These are phyloP conservation scores for Russula ochroleuca DNA, from an alignment of 768 basidiomycete genomes.

Conservation along the genomic window DNA sequence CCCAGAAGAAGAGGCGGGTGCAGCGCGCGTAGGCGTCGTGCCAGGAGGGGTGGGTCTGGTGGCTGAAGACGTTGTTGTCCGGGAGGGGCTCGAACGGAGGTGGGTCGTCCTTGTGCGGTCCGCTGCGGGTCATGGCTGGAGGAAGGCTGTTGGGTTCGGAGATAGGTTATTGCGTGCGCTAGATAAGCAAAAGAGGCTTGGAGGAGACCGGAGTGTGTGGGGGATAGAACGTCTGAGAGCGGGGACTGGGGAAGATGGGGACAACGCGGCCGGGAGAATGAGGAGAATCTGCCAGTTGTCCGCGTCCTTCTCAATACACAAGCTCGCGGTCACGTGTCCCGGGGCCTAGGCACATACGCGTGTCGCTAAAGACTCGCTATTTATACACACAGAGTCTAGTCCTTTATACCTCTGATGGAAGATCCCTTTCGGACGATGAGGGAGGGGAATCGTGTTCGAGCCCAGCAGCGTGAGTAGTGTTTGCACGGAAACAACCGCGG, in stretches of 20 bases:
- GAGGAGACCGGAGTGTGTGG: neutral
- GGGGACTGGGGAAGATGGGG: constrained; percentile 5
- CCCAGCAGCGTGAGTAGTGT: too few relatives aligned
- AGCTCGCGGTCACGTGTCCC: neutral
- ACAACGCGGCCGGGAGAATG: constrained; percentile 1
- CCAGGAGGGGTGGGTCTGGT: constrained; percentile 13
- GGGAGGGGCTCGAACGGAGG: constrained; percentile 22
- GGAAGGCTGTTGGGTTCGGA: neutral
- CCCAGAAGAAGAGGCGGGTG: constrained; percentile 23
- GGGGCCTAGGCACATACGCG: neutral
- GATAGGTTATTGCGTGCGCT: neutral
- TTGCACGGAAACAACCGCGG: too few relatives aligned
- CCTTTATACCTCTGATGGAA: too few relatives aligned
- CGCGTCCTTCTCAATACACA: neutral
- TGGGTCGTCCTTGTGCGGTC: neutral
- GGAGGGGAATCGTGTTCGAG: too few relatives aligned
- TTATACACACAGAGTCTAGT: too few relatives aligned
- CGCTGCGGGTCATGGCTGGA: constrained; percentile 10
- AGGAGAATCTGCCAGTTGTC: neutral
- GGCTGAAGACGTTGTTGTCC: constrained; percentile 14
- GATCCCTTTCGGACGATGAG: too few relatives aligned
- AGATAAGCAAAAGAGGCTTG: neutral
- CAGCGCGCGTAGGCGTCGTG: constrained; percentile 23
- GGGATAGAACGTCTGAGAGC: neutral
- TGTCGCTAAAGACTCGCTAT: too few relatives aligned